Evolutionary conservation across 202 grass and related monocot genomes (phyloP).

Genomic region (Zizania palustris): DNA sequence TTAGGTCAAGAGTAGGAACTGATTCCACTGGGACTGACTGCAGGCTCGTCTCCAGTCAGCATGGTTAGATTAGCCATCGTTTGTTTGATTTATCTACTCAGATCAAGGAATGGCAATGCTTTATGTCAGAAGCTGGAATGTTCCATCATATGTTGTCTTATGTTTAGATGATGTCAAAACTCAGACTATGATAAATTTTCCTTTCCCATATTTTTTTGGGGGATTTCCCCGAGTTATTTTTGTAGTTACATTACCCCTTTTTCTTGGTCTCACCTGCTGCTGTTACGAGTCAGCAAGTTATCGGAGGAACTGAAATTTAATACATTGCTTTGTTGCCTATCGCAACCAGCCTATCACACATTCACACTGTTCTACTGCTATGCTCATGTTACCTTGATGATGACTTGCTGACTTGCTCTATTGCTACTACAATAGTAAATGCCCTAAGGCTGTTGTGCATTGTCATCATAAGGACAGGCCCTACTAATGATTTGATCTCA

Average conservation of each 20-base stretch:
- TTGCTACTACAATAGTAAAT: constrained; percentile 41
- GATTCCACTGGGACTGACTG: constrained; percentile 32
- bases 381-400: constrained; percentile 26
- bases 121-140: constrained; percentile 27
- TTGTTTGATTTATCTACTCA: constrained; percentile 37
- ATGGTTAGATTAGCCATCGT: constrained; percentile 39
- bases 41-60: constrained; percentile 37
- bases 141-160: constrained; percentile 7
- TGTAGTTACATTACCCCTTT: constrained; percentile 42
- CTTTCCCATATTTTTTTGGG: constrained; percentile 33
- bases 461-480: constrained; percentile 46
- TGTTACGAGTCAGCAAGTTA: constrained; percentile 55
- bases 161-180: constrained; percentile 41
- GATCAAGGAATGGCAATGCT: constrained; percentile 21
- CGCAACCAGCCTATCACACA: background rate
- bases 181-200: constrained; percentile 26
- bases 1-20: constrained; percentile 44
- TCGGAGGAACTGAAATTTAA: constrained; percentile 45
- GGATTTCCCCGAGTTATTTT: constrained; percentile 42
- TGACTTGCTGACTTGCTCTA: constrained; percentile 39
- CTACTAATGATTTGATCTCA: constrained; percentile 59
- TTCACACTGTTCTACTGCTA: constrained; percentile 27
- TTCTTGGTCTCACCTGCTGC: constrained; percentile 38
- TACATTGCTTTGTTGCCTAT: constrained; percentile 7
- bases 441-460: background rate